Conservation (phyloP, 257 asterid species). For the Nicotiana attenuata region DNA sequence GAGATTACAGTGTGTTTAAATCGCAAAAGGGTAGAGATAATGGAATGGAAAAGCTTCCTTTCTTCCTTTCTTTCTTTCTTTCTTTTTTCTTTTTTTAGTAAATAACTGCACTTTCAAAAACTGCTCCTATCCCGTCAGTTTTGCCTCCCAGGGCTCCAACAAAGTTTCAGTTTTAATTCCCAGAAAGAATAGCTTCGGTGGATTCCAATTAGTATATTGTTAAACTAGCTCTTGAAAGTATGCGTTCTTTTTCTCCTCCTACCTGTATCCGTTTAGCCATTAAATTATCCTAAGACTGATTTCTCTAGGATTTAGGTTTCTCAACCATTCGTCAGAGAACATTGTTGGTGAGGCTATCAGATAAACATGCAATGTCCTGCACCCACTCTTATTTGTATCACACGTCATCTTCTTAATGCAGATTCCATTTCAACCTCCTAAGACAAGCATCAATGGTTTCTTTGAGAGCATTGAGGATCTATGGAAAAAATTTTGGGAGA, state of each 20-base stretch:
- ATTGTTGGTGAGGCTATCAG: neutral
- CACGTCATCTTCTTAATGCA: slow-evolving; percentile 21
- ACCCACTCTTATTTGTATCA: neutral
- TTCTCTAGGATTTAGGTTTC: neutral
- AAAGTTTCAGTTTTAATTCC: neutral
- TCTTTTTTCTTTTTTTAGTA: neutral
- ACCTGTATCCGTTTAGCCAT: neutral
- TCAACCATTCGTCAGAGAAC: neutral
- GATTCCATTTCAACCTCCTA: slow-evolving; percentile 87
- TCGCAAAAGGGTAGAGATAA: neutral
- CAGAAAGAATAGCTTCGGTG: neutral
- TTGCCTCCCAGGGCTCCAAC: neutral
- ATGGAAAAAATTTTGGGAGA: slow-evolving; percentile 60
- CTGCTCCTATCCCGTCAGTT: neutral
- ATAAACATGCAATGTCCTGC: neutral
- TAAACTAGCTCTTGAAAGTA: neutral
- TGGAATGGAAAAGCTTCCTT: neutral
- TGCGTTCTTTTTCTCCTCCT: neutral
- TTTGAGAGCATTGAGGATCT: slow-evolving; percentile 68
- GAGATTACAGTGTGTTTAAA: neutral
- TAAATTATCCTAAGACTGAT: neutral
- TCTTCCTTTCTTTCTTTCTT: neutral
- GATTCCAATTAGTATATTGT: neutral
- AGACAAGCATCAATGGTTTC: slow-evolving; percentile 59
- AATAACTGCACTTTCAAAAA: neutral